Conservation (phyloP, 768 basidiomycete genomes). For the Naematelia encephala region DNA sequence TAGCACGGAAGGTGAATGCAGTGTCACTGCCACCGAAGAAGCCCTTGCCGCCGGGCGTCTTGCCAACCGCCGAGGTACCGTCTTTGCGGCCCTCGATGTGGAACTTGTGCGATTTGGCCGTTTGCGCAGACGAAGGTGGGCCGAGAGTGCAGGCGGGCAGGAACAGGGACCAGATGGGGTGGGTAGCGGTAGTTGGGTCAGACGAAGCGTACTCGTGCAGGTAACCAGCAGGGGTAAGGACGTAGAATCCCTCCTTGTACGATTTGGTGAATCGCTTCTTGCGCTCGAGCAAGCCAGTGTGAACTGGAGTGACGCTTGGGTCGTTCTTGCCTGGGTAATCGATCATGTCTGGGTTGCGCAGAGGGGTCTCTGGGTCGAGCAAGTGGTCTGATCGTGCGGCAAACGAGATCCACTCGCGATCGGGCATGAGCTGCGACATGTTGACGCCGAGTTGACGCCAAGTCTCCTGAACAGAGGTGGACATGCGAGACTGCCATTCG, state of each 20-base stretch:
- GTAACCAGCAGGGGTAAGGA: constrained; percentile 93
- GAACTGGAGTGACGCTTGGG: constrained; percentile 75
- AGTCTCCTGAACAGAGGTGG: constrained; percentile 66
- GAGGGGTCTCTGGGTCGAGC: constrained; percentile 91
- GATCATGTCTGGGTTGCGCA: constrained; percentile 59
- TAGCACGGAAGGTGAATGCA: constrained; percentile 84
- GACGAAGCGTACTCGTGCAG: constrained; percentile 83
- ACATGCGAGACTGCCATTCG: constrained; percentile 73
- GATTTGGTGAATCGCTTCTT: constrained; percentile 90
- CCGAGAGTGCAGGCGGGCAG: constrained; percentile 93
- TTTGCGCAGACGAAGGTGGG: constrained; percentile 67
- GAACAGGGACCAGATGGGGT: constrained; percentile 81
- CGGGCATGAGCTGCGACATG: constrained; percentile 76
- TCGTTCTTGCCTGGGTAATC: constrained; percentile 89
- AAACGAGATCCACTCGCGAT: constrained; percentile 94
- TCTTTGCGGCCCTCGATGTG: constrained; percentile 91
- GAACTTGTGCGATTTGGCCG: constrained; percentile 82
- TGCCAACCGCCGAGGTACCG: constrained; percentile 60
- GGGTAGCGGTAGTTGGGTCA: constrained; percentile 58
- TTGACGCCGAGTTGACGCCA: constrained; percentile 67
- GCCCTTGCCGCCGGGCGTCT: constrained; percentile 45
- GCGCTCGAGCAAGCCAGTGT: constrained; percentile 84
- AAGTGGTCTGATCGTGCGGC: constrained; percentile 89
- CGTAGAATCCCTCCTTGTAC: constrained; percentile 81
- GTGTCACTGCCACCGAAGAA: constrained; percentile 53